These are phyloP conservation scores for Colletotrichum echinochloae DNA, from an alignment of 2,329 filamentous ascomycete species.

Conservation along the genomic window DNA sequence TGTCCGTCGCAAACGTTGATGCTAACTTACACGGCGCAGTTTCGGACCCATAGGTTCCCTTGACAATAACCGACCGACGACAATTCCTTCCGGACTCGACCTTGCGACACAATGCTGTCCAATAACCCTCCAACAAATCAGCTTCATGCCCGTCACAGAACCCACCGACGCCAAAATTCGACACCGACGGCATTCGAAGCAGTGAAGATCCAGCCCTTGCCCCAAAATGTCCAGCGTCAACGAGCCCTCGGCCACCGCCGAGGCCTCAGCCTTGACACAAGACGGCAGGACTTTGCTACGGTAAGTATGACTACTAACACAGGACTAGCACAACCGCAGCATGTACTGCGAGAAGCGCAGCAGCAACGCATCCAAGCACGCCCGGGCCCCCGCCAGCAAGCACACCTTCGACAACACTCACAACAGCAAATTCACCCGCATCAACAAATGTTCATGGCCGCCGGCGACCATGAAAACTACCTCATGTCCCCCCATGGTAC, in stretches of 20 bases:
- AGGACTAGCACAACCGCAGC: constrained; percentile 73
- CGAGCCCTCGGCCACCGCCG: constrained; percentile 74
- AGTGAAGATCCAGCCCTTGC: constrained; percentile 75
- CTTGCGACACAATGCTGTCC: constrained; percentile 83
- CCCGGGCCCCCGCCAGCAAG: constrained; percentile 70
- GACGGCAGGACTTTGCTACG: constrained; percentile 66
- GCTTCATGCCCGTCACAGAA: constrained; percentile 79
- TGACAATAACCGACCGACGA: constrained; percentile 65
- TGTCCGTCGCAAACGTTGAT: constrained; percentile 1
- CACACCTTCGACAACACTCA: constrained; percentile 49
- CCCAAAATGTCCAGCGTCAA: constrained; percentile 60
- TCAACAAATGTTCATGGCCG: constrained; percentile 48
- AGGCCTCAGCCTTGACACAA: constrained; percentile 85
- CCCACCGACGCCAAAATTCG: constrained; percentile 89
- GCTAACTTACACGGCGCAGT: constrained; percentile 50
- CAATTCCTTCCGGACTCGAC: constrained; percentile 73
- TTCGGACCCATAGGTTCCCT: constrained; percentile 64
- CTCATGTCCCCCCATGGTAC: constrained; percentile 68
- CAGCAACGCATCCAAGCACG: constrained; percentile 82
- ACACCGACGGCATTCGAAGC: constrained; percentile 83
- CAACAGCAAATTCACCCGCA: constrained; percentile 55
- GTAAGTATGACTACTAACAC: constrained; percentile 67
- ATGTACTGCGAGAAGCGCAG: constrained; percentile 90
- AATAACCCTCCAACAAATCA: constrained; percentile 70
- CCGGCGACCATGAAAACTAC: constrained; percentile 64